Evolutionary conservation across 2,329 filamentous ascomycete species (phyloP).

Genomic region (Clarireedia homoeocarpa): DNA sequence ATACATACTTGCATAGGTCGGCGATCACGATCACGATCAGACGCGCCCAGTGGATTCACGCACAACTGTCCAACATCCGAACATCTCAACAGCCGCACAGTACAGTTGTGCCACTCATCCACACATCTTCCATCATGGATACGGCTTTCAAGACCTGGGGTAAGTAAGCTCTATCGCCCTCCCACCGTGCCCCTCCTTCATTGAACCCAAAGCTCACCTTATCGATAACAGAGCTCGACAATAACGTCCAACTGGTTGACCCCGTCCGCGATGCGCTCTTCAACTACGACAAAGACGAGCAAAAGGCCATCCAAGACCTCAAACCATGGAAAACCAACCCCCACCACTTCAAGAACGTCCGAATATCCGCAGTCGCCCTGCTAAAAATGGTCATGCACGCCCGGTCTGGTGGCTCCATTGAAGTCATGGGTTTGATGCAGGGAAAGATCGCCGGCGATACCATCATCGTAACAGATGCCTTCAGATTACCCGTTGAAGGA

Average conservation of each 20-base stretch:
- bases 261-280: conserved; percentile 86
- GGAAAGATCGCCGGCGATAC: conserved; percentile 81
- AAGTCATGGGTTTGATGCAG: conserved; percentile 98
- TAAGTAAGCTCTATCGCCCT: conserved; percentile 29
- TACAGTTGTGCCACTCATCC: too few relatives aligned
- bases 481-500: conserved; percentile 88
- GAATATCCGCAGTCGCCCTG: conserved; percentile 86
- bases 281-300: conserved; percentile 62
- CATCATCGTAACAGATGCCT: conserved; percentile 89
- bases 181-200: not conserved
- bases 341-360: conserved; percentile 86
- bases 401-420: conserved; percentile 82
- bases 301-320: conserved; percentile 55
- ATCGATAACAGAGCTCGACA: conserved; percentile 67
- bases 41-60: too few relatives aligned
- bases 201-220: conserved; percentile 18
- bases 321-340: conserved; percentile 73
- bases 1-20: not conserved
- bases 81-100: too few relatives aligned
- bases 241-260: conserved; percentile 76
- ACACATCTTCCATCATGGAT: conserved; percentile 36
- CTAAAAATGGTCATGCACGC: conserved; percentile 99
- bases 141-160: conserved; percentile 54
- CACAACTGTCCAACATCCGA: too few relatives aligned
- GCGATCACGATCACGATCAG: not conserved